Percentiles rank a stretch among this genome's conserved stretches.
Conservation (phyloP, 805 yeast species). For the Candida nanaspora region DNA sequence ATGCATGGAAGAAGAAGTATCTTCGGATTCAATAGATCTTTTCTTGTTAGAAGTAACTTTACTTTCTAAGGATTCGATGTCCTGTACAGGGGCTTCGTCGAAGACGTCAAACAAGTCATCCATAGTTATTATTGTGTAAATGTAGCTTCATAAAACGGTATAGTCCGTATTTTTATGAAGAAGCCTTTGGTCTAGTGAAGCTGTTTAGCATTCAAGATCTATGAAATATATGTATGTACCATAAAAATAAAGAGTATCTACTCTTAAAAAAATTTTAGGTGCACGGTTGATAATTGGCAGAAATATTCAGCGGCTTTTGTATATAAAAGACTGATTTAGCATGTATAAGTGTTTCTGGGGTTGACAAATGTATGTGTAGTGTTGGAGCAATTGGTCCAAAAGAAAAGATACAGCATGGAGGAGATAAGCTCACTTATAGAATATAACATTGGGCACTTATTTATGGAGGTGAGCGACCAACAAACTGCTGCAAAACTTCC, state of each 20-base stretch:
- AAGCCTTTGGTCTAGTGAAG: too few species aligned
- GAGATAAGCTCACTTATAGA: too few species aligned
- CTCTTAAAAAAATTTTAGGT: not conserved
- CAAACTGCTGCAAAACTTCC: too few species aligned
- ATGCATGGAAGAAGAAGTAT: conserved; percentile 5
- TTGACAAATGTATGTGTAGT: not conserved
- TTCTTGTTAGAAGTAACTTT: conserved; percentile 7
- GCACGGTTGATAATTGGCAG: not conserved
- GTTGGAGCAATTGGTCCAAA: too few species aligned
- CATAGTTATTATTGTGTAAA: conserved; percentile 8
- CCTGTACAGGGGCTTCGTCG: conserved; percentile 39
- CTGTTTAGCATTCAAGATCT: not conserved
- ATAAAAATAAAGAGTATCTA: not conserved
- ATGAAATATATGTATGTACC: not conserved
- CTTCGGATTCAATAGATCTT: conserved; percentile 5
- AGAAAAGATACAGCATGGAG: too few species aligned
- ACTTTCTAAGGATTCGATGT: conserved; percentile 8
- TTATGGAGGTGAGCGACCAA: not conserved
- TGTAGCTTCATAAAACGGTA: not conserved
- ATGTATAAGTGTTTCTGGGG: too few species aligned
- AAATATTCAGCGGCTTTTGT: not conserved
- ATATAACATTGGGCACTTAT: too few species aligned
- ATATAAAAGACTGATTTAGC: too few species aligned
- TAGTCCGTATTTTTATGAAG: too few species aligned
- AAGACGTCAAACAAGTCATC: conserved; percentile 61